Evolutionary conservation across 2,329 filamentous ascomycete species (phyloP).

Genomic region (Acrodontium crateriforme): DNA sequence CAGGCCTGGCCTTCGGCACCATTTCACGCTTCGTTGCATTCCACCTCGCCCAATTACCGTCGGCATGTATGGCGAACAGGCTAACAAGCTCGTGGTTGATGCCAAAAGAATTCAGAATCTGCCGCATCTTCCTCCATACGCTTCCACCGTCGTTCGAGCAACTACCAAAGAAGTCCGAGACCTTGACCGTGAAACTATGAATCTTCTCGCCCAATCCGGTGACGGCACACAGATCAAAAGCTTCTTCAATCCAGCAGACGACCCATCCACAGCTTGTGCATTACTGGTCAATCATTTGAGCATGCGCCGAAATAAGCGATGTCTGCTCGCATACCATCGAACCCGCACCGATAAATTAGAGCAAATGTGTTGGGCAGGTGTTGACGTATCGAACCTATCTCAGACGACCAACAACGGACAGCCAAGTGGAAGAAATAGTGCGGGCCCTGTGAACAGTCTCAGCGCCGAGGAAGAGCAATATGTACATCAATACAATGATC

Average conservation of each 20-base stretch:
- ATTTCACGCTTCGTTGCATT: no score
- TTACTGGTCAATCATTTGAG: constrained; percentile 86
- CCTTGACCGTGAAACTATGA: constrained; percentile 70
- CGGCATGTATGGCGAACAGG: constrained; percentile 89
- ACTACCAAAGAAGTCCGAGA: constrained; percentile 88
- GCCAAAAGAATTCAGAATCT: constrained; percentile 89
- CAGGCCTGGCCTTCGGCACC: no score
- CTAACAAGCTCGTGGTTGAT: constrained; percentile 86
- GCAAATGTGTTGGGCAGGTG: constrained; percentile 81
- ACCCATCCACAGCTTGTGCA: constrained; percentile 74
- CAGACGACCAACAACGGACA: constrained; percentile 15
- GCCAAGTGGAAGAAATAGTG: background rate
- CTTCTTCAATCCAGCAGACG: constrained; percentile 69
- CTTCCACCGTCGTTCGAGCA: constrained; percentile 76
- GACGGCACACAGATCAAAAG: constrained; percentile 37
- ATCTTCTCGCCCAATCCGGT: constrained; percentile 47
- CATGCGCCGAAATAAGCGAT: constrained; percentile 93
- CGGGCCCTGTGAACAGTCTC: constrained; percentile 28
- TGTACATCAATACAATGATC: constrained; percentile 76
- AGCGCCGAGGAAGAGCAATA: constrained; percentile 97
- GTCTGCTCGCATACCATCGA: constrained; percentile 83
- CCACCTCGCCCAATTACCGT: no score
- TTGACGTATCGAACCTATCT: constrained; percentile 61
- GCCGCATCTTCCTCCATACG: constrained; percentile 75
- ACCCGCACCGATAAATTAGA: constrained; percentile 85